Base-by-base conservation (phyloP, 2,329 filamentous ascomycete species). In the Aspergillus felis region DNA sequence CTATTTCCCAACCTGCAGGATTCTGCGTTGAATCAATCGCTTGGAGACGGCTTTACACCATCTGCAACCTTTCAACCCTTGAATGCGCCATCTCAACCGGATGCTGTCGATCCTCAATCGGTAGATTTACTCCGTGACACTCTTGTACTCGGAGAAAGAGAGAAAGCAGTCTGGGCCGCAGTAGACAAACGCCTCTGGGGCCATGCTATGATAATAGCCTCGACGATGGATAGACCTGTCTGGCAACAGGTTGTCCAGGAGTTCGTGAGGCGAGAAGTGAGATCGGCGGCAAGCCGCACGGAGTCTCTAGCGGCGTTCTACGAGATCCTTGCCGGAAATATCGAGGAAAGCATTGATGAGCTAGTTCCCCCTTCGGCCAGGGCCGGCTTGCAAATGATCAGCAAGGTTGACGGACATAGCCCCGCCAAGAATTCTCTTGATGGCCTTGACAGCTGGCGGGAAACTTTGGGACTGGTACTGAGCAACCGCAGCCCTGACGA, bases 241-340 rank as follows among this genome's bases (percentile, higher is more conserved):
- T 97, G 95, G 84, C 95, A 92, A 72, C 90, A 95, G 70, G 92
- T 99, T 27, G 86, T 92, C 0, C 92, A 96, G 68, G 94, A 99
- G 68, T 99, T 99, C 68, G 89, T 99, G 20, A 88, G 92, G 64
- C 92, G 95, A 68, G 94, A 99, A 72, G 91, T 99, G 55, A 95
- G 94, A 71, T 88, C 88, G 53, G 79, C 87, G 3, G 87, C 90
- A 2, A 86, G 87, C 54, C 90, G 89, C 65, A 92, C 92, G 54
- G 90, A 97, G 73, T 90, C 93, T 1, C 81, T 99, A 49, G 92
- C 93, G 29, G 91, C 93, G 0, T 78, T 99, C 3, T 99, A 99
- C 73, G 91, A 96, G 69, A 87, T 97, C 0, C 87, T 99, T 59
- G 94, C 92, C 25, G 93, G 94, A 0, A 99, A 97, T 69, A 86